A percentile compares a stretch with the other conserved stretches of the same genome.
Evolutionary conservation across 768 basidiomycete genomes (phyloP).

Genomic region (Tulasnella sp.): DNA sequence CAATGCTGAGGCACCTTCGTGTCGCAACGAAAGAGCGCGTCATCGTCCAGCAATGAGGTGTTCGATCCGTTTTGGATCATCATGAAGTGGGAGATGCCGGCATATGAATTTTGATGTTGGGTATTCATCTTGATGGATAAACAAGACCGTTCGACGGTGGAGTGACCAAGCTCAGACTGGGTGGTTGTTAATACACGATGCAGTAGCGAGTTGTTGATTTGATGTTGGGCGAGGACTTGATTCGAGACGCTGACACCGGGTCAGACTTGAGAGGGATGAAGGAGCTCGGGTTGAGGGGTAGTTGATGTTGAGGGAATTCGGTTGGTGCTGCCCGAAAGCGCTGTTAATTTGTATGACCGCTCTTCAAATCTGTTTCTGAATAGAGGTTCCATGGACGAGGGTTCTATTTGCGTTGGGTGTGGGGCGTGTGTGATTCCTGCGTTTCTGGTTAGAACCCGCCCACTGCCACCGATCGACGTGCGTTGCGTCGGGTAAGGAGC

Average conservation of each 20-base stretch:
- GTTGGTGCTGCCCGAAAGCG: not conserved
- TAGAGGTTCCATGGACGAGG: not conserved
- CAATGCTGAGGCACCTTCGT: too few relatives aligned
- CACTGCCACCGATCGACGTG: not conserved
- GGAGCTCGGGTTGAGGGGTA: too few relatives aligned
- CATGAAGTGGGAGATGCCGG: not conserved
- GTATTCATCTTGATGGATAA: not conserved
- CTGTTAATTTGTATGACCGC: not conserved
- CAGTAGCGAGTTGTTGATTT: not conserved
- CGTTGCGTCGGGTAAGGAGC: not conserved
- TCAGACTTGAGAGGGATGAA: too few relatives aligned
- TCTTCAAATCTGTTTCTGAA: not conserved
- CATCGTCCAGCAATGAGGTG: not conserved
- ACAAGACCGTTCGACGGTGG: not conserved
- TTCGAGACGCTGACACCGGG: not conserved
- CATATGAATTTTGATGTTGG: not conserved
- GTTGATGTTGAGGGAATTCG: not conserved
- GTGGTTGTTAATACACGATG: not conserved
- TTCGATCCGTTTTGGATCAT: not conserved
- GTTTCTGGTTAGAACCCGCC: slow-evolving; percentile 1
- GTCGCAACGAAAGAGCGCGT: not conserved
- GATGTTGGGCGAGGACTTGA: not conserved
- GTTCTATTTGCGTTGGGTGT: not conserved
- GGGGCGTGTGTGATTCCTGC: not conserved
- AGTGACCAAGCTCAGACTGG: not conserved